Base-by-base conservation (phyloP, 257 asterid species). In the Fraxinus excelsior region DNA sequence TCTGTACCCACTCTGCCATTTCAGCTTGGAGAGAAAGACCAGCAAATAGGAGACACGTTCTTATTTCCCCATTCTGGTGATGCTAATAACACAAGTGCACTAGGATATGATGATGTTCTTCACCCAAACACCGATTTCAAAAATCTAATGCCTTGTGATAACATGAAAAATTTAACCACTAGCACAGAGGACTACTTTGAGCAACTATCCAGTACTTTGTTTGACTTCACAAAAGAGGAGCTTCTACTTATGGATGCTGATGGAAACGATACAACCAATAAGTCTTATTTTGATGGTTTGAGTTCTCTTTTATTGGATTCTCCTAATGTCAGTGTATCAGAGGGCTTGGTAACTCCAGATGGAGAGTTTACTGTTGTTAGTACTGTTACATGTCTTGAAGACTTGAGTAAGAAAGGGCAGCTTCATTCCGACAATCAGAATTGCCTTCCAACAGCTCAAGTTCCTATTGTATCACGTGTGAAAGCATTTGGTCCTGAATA, bases 261-360 rank as follows among this genome's bases (percentile, higher is more conserved):
- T 72, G 94, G 72, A 72, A 83, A 82, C 32, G 90, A 85, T 62
- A 34, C 81, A 10, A 77, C 84, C 19, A 89, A 86, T 76, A 82
- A 79, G 71, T 83, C 87, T 72, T 90, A 88, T 81, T 80, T 87
- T 32, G 96, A 89, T 38, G 86, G 85, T 68, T 80, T 87, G 64
- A 84, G 85, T 76, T 86, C 91, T 8, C 89, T 92, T 76, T 80
- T 94, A 56, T 74, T 84, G 87, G 92, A 91, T 74, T 86, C 85
- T 79, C 96, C 94, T 35, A 78, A 53, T 75, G 67, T 74, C 8
- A 80, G 79, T 76, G 32, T 73, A 28, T 78, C 84, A 18, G 87
- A 78, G 66, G 72, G 70, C 44, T 75, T 72, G 18, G 81, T 69
- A 53, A 80, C 82, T 82, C 49, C 84, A 26, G 78, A 74, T 31